Evolutionary conservation across 129 eudicot species (phyloP), one percentile per base, ranked within the genome.

Genomic region (Helianthus tuberosus): DNA sequence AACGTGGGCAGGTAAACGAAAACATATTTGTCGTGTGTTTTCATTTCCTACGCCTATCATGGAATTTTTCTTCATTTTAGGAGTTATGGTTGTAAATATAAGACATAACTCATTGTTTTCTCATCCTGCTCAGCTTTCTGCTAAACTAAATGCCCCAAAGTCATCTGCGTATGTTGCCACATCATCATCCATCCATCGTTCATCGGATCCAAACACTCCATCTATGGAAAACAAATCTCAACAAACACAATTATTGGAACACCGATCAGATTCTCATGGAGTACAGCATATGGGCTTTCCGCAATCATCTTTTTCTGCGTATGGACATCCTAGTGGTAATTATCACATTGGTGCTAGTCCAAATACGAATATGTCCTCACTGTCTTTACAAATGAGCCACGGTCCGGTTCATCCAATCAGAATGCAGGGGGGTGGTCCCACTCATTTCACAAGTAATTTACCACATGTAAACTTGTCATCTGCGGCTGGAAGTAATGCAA

Each of bases 211-310:
- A 35, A 84, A 71, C 74, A 82, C 75, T 72, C 57, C 57, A 23
- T 17, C 73, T 72, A 52, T 74, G 54, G 93, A 84, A 44, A 75
- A 39, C 70, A 79, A 76, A 64, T 46, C 82, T 23, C 79, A 55
- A 8, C 69, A 76, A 38, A 51, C 81, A 53, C 3, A 79, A 77
- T 43, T 43, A 8, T 6, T 43, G 47, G 47, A 43, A 43, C 47
- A 43, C 47, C 47, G 4, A 43, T 43, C 47, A 43, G 47, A 43
- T 6, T 43, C 47, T 8, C 47, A 2, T 43, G 47, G 47, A 43
- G 47, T 43, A 76, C 90, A 86, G 29, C 87, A 81, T 79, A 58
- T 86, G 81, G 91, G 83, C 76, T 84, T 86, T 66, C 80, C 96
- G 85, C 89, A 74, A 53, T 6, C 84, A n/a, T 77, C 91, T 48